phyloP scores from a whole-genome alignment of 2,329 filamentous ascomycete species.

The Biscogniauxia mediterranea region DNA sequence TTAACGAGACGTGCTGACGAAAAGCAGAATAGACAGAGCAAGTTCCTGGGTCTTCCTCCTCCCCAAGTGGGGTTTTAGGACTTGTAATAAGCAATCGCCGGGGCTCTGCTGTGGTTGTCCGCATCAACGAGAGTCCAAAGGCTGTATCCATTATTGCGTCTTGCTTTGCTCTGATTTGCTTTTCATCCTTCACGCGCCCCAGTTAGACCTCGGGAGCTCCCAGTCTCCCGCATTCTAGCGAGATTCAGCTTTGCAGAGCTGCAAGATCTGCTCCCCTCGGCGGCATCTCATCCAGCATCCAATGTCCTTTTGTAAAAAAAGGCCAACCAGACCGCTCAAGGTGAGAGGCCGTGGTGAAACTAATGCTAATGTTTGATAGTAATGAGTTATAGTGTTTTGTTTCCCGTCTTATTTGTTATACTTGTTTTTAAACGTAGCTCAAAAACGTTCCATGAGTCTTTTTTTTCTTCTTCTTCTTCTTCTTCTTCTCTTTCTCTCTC shows the following conservation, averaged over 20 bases:
- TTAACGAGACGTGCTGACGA: constrained; percentile 16
- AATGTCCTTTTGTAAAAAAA: not conserved
- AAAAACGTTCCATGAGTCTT: constrained; percentile 8
- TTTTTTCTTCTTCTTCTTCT: constrained; percentile 7
- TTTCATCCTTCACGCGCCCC: constrained; percentile 24
- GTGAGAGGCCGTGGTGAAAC: not conserved
- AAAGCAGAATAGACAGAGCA: constrained; percentile 6
- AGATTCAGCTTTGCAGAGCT: constrained; percentile 23
- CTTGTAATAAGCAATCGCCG: constrained; percentile 28
- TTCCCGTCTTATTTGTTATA: not conserved
- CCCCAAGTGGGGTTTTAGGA: constrained; percentile 24
- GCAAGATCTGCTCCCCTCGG: constrained; percentile 18
- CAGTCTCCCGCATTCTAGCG: constrained; percentile 27
- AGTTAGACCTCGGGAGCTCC: constrained; percentile 30
- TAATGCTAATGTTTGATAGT: not conserved
- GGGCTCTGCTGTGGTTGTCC: constrained; percentile 21
- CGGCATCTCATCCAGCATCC: constrained; percentile 6
- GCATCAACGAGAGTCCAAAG: constrained; percentile 1
- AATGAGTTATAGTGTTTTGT: not conserved
- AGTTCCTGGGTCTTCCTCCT: constrained; percentile 10
- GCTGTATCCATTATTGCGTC: constrained; percentile 17
- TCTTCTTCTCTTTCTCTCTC: not conserved
- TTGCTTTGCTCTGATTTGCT: constrained; percentile 20
- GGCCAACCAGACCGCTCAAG: not conserved
- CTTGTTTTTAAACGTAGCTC: constrained; percentile 2